Percentiles rank a stretch among this genome's conserved stretches.
Evolutionary conservation across 2,329 filamentous ascomycete genomes (phyloP).

Genomic region (Curvularia sp.): DNA sequence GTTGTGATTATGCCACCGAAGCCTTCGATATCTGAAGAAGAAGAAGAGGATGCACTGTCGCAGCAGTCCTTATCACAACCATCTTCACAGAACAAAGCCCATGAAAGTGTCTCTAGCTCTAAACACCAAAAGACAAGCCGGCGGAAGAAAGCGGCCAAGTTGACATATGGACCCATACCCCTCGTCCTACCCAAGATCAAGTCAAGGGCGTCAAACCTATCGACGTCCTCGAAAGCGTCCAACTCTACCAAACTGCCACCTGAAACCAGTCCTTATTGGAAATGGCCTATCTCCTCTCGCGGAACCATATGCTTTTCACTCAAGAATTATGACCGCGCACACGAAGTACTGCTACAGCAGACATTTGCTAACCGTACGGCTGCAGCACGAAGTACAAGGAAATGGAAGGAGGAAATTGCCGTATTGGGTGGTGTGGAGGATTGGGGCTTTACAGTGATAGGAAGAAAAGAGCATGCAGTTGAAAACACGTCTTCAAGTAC

Average conservation of each 20-base stretch:
- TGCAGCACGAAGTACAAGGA: conserved; percentile 68
- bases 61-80: conserved; percentile 33
- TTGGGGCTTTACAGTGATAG: conserved; percentile 42
- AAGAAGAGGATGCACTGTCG: conserved; percentile 40
- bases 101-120: conserved; percentile 24
- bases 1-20: conserved; percentile 75
- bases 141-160: conserved; percentile 34
- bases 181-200: conserved; percentile 72
- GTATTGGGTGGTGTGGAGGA: conserved; percentile 43
- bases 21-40: conserved; percentile 42
- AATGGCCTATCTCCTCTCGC: conserved; percentile 68
- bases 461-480: conserved; percentile 30
- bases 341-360: conserved; percentile 74
- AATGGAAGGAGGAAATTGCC: conserved; percentile 74
- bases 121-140: conserved; percentile 27
- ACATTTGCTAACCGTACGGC: conserved; percentile 74
- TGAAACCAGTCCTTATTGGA: conserved; percentile 67
- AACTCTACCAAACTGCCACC: conserved; percentile 54
- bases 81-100: conserved; percentile 27
- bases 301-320: conserved; percentile 70
- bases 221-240: conserved; percentile 56
- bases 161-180: conserved; percentile 65
- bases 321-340: conserved; percentile 69
- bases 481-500: background rate
- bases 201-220: conserved; percentile 52